phyloP scores from a whole-genome alignment of 2,329 filamentous ascomycete species.

The Penicillium sp. region DNA sequence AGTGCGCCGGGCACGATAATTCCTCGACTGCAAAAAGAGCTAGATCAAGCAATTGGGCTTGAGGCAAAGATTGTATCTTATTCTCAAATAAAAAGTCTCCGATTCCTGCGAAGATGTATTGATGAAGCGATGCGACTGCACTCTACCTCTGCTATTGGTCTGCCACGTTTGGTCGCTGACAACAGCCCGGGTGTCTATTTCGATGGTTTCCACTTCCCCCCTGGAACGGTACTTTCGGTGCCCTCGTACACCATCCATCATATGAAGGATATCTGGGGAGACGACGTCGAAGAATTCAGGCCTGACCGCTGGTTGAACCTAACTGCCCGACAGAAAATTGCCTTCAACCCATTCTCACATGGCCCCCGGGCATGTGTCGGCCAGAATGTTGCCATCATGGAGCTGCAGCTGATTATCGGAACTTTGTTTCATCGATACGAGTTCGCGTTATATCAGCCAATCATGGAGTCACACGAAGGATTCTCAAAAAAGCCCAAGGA shows the following conservation, averaged over 20 bases:
- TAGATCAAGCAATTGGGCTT: conserved; percentile 23
- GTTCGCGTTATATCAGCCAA: conserved; percentile 15
- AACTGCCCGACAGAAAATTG: conserved; percentile 32
- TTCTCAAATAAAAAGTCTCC: conserved; percentile 25
- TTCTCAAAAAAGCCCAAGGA: conserved; percentile 25
- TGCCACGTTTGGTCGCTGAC: conserved; percentile 26
- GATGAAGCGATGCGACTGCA: conserved; percentile 33
- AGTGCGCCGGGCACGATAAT: conserved; percentile 14
- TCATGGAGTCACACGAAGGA: conserved; percentile 21
- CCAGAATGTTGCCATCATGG: conserved; percentile 44
- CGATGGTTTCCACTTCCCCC: conserved; percentile 19
- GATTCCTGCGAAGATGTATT: conserved; percentile 29
- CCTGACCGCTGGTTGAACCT: conserved; percentile 35
- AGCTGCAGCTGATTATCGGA: conserved; percentile 39
- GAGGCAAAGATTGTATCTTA: conserved; percentile 10
- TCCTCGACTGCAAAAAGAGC: conserved; percentile 15
- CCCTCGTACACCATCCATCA: conserved; percentile 44
- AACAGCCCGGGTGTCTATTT: conserved; percentile 14
- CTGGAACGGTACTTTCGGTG: conserved; percentile 38
- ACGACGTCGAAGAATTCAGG: conserved; percentile 40
- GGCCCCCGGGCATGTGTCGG: conserved; percentile 45
- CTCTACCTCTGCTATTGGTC: conserved; percentile 26
- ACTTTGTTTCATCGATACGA: conserved; percentile 23
- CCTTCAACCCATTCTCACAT: conserved; percentile 43
- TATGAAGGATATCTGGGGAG: conserved; percentile 41